A percentile compares a stretch with the other conserved stretches of the same genome.
These are phyloP conservation scores for Boletus insuetus DNA, from an alignment of 768 basidiomycete genomes.

Conservation along the genomic window DNA sequence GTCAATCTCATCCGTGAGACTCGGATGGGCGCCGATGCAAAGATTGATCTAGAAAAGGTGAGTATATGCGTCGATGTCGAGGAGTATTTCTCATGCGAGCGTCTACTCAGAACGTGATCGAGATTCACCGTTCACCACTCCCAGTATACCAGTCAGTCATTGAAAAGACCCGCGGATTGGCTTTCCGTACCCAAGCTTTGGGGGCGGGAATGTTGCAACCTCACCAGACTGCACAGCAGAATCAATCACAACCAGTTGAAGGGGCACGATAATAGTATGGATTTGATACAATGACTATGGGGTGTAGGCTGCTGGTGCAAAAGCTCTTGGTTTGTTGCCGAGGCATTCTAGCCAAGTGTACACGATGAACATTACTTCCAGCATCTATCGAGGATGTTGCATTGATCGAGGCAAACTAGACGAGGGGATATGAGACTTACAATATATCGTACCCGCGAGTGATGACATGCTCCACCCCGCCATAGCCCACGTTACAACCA, in stretches of 20 bases:
- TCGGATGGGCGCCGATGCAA: conserved; percentile 93
- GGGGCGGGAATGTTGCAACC: conserved; percentile 67
- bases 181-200: conserved; percentile 87
- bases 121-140: conserved; percentile 86
- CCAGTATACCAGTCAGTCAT: conserved; percentile 94
- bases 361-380: conserved; percentile 29
- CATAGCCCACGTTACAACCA: conserved; percentile 42
- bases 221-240: conserved; percentile 31
- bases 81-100: conserved; percentile 3
- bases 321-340: background rate
- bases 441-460: conserved; percentile 43
- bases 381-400: conserved; percentile 27
- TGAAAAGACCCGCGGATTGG: conserved; percentile 90
- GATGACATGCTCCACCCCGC: conserved; percentile 36
- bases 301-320: conserved; percentile 10
- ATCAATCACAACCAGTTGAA: conserved; percentile 29
- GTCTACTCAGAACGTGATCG: conserved; percentile 81
- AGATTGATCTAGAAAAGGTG: conserved; percentile 96
- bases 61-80: background rate
- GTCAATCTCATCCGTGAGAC: conserved; percentile 99
- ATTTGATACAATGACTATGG: background rate
- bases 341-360: background rate
- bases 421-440: conserved; percentile 24
- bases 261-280: conserved; percentile 22
- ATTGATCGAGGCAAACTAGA: background rate